Percentiles rank a stretch among this genome's conserved stretches.
phyloP scores from a whole-genome alignment of 495 filamentous ascomycete genomes.

The Astrocystis sublimbata region DNA sequence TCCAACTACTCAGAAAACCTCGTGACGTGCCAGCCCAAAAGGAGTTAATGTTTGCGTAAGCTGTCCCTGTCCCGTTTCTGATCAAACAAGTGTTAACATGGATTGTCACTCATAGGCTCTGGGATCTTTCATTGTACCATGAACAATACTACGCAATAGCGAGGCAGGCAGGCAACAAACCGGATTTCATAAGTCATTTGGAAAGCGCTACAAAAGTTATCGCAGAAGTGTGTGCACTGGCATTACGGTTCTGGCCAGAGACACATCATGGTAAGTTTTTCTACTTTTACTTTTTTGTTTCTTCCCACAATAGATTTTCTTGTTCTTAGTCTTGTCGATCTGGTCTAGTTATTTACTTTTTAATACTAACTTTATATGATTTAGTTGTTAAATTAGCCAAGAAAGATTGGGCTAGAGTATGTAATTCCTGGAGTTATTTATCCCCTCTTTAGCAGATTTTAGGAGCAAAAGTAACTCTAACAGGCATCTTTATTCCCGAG shows the following conservation, averaged over 20 bases:
- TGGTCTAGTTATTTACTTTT: no score
- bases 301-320: no score
- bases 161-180: not conserved
- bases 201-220: not conserved
- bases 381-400: not conserved
- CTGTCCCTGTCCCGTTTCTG: not conserved
- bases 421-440: no score
- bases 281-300: not conserved
- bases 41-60: slow-evolving; percentile 10
- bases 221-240: not conserved
- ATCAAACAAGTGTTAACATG: not conserved
- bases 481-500: no score
- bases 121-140: not conserved
- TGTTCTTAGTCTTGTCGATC: not conserved
- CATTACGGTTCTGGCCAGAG: not conserved
- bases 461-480: no score
- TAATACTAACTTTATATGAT: not conserved
- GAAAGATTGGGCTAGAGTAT: no score
- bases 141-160: not conserved
- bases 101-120: not conserved
- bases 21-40: not conserved
- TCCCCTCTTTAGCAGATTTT: no score
- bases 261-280: not conserved
- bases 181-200: not conserved
- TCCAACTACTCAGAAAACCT: not conserved